A percentile compares a stretch with the other conserved stretches of the same genome.
Evolutionary conservation across 257 asterid genomes (phyloP).

Genomic region (Dorcoceras hygrometricum): DNA sequence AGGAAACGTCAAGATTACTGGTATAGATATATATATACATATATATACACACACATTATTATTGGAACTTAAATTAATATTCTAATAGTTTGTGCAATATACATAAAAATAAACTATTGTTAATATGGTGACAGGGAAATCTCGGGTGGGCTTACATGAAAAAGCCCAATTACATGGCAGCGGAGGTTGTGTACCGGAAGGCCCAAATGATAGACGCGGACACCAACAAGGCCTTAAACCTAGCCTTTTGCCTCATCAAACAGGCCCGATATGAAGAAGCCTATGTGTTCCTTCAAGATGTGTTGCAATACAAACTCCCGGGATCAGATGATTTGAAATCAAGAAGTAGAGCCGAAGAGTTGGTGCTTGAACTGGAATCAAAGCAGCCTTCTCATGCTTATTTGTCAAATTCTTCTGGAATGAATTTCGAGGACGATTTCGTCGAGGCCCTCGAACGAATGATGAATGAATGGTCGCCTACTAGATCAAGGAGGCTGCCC

Average conservation of each 20-base stretch:
- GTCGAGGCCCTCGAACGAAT: constrained; percentile 63
- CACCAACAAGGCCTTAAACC: constrained; percentile 79
- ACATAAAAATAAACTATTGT: not conserved
- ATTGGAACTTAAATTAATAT: too few relatives aligned
- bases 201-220: constrained; percentile 80
- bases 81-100: too few relatives aligned
- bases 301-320: constrained; percentile 39
- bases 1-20: constrained; percentile 86
- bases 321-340: constrained; percentile 65
- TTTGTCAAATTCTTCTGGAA: constrained; percentile 14
- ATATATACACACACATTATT: too few relatives aligned
- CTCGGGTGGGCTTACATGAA: constrained; percentile 98
- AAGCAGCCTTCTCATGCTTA: constrained; percentile 20
- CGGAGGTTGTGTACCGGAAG: constrained; percentile 66
- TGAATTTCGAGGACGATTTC: constrained; percentile 52
- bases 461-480: constrained; percentile 62
- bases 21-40: constrained; percentile 27
- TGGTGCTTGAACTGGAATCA: constrained; percentile 48
- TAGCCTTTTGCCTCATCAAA: constrained; percentile 60
- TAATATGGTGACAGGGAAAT: constrained; percentile 58
- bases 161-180: constrained; percentile 54
- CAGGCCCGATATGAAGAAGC: constrained; percentile 66
- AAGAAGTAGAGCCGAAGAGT: constrained; percentile 50
- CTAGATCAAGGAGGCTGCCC: constrained; percentile 74
- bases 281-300: constrained; percentile 53